Percentiles rank a stretch among this genome's conserved stretches.
Evolutionary conservation across 2,329 filamentous ascomycete genomes (phyloP).

Genomic region (Talaromyces sp.): DNA sequence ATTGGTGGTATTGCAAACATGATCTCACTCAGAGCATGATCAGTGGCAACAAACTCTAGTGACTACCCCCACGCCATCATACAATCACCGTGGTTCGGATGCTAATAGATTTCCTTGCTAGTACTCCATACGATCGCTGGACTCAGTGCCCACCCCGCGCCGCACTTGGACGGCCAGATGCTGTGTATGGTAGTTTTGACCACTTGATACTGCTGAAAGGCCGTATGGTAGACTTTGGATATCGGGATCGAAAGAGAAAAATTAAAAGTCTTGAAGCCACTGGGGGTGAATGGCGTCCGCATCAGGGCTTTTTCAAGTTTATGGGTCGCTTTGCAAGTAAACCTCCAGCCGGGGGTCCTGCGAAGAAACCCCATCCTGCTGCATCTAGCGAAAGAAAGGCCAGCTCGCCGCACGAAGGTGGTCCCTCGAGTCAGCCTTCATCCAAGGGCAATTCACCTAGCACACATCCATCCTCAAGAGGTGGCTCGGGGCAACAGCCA

Average conservation of each 20-base stretch:
- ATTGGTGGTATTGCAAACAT: constrained; percentile 96
- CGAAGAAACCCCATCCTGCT: not conserved
- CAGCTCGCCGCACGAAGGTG: not conserved
- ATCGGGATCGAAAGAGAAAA: constrained; percentile 74
- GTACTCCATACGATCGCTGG: constrained; percentile 76
- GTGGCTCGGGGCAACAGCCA: constrained; percentile 17
- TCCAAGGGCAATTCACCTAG: not conserved
- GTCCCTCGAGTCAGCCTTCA: not conserved
- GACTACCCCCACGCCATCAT: constrained; percentile 21
- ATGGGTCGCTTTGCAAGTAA: constrained; percentile 25
- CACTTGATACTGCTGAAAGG: constrained; percentile 79
- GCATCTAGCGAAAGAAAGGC: not conserved
- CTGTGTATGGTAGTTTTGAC: constrained; percentile 83
- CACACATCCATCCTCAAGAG: not conserved
- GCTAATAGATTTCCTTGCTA: constrained; percentile 31
- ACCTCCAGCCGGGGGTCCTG: constrained; percentile 11
- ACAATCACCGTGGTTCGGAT: not conserved
- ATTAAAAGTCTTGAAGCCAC: constrained; percentile 59
- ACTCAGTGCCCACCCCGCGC: constrained; percentile 83
- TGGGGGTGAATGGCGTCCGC: constrained; percentile 54
- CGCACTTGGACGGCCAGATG: constrained; percentile 69
- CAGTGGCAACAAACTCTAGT: constrained; percentile 82
- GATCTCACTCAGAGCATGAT: constrained; percentile 88
- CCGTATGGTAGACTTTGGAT: constrained; percentile 72
- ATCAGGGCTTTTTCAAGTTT: constrained; percentile 44